These are phyloP conservation scores for Heterobasidion occidentale DNA, from an alignment of 1,284 basidiomycete genomes.

Conservation along the genomic window DNA sequence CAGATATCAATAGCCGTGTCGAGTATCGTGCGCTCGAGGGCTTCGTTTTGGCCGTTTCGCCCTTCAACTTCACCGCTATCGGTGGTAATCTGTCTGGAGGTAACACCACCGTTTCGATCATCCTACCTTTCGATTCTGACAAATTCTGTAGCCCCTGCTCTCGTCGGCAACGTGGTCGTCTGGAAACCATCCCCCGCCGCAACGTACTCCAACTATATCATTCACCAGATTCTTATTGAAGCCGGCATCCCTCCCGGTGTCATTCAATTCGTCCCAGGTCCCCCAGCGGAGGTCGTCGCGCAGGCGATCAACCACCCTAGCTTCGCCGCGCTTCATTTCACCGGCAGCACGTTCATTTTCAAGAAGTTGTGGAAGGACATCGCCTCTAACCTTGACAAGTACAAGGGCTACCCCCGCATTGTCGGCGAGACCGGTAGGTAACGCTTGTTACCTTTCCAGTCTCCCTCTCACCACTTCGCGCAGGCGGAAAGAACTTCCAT, in stretches of 20 bases:
- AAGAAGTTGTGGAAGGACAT: slow-evolving; percentile 96
- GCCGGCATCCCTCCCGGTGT: slow-evolving; percentile 93
- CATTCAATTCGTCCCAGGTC: slow-evolving; percentile 94
- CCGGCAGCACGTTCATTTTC: slow-evolving; percentile 93
- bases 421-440: slow-evolving; percentile 79
- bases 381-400: slow-evolving; percentile 78
- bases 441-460: background rate
- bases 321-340: slow-evolving; percentile 95
- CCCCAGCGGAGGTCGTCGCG: slow-evolving; percentile 74
- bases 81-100: slow-evolving; percentile 85
- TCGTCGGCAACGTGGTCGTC: slow-evolving; percentile 92
- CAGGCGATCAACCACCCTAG: slow-evolving; percentile 74
- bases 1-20: slow-evolving; percentile 54
- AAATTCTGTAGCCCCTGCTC: slow-evolving; percentile 59
- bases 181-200: slow-evolving; percentile 99
- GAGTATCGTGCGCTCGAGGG: slow-evolving; percentile 97
- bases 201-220: slow-evolving; percentile 91
- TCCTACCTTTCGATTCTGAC: background rate
- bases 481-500: slow-evolving; percentile 97
- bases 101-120: slow-evolving; percentile 21
- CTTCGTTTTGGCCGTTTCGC: slow-evolving; percentile 95
- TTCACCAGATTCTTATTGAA: slow-evolving; percentile 89
- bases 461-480: background rate
- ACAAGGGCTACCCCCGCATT: slow-evolving; percentile 87
- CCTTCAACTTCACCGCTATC: slow-evolving; percentile 98